Conservation (phyloP, 805 yeast species). For the Candida berthetii region DNA sequence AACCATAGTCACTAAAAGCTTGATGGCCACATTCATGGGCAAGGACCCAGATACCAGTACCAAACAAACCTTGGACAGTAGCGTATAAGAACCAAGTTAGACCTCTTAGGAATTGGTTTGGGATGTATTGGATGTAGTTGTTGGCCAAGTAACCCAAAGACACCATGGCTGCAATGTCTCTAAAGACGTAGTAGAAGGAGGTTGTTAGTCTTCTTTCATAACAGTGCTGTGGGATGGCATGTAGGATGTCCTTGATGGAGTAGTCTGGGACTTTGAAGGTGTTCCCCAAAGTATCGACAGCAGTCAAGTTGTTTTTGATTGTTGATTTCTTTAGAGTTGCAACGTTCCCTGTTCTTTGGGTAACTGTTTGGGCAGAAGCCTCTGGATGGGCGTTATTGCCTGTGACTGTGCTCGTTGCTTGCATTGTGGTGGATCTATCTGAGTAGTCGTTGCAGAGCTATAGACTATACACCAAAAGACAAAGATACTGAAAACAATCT, state of each 20-base stretch:
- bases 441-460: too few species aligned
- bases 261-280: conserved; percentile 69
- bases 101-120: conserved; percentile 37
- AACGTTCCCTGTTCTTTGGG: conserved; percentile 2
- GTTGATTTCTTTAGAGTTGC: conserved; percentile 6
- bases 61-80: conserved; percentile 53
- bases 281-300: conserved; percentile 57
- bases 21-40: conserved; percentile 93
- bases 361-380: background rate
- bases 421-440: too few species aligned
- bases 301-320: conserved; percentile 19
- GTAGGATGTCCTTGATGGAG: conserved; percentile 68
- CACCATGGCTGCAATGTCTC: conserved; percentile 51
- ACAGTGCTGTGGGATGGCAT: conserved; percentile 69
- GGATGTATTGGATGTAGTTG: conserved; percentile 45
- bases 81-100: conserved; percentile 55
- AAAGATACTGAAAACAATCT: too few species aligned
- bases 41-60: conserved; percentile 78
- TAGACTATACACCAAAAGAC: too few species aligned
- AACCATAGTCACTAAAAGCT: conserved; percentile 70
- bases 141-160: conserved; percentile 48
- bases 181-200: conserved; percentile 58
- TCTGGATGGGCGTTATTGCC: background rate
- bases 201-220: conserved; percentile 53
- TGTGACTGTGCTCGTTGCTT: background rate